Evolutionary conservation across 768 basidiomycete genomes (phyloP), one percentile per base, ranked within the genome.

Genomic region (Trametes cubensis): DNA sequence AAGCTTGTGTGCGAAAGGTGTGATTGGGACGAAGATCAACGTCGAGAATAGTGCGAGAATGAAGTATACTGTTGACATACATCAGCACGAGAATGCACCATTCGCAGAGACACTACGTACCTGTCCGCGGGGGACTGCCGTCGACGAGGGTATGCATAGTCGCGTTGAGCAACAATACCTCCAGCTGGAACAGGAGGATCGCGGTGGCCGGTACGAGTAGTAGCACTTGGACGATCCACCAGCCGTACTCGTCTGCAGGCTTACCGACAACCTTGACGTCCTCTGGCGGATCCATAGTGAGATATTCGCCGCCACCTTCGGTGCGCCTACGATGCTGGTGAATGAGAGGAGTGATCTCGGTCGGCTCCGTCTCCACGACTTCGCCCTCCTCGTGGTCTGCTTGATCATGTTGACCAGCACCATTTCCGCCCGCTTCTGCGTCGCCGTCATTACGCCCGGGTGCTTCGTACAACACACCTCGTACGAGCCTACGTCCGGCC

Each of bases 191-290:
- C 13, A 85, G 60, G 42, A 90, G 68, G 14, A 86, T 76, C 2
- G 82, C 76, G 0, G 85, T 83, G 0, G 83, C 50, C 4, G 85
- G 82, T 2, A 89, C 78, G 0, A 81, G 76, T 6, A 87, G 61
- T 4, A 88, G 50, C 42, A 87, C 68, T 69, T 90, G 86, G 42
- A 81, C 62, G 44, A 86, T 80, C 88, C 89, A 90, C 77, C 80
- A 80, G 13, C 78, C 76, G 25, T 74, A 66, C 60, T 73, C 72
- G 14, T 71, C 66, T 15, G 71, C 62, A 3, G 60, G 51, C 40
- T 46, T 47, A 62, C 60, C 56, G 53, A 51, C 26, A 28, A 52
- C 50, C 40, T 53, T 55, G 30, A 47, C 45, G 20, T 57, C 61
- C 20, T 64, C 48, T 18, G 66, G 66, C 8, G 30, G 40, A 28